Base-by-base conservation (phyloP, 192 early-diverging fungal genomes). In the Coemansia asiatica region DNA sequence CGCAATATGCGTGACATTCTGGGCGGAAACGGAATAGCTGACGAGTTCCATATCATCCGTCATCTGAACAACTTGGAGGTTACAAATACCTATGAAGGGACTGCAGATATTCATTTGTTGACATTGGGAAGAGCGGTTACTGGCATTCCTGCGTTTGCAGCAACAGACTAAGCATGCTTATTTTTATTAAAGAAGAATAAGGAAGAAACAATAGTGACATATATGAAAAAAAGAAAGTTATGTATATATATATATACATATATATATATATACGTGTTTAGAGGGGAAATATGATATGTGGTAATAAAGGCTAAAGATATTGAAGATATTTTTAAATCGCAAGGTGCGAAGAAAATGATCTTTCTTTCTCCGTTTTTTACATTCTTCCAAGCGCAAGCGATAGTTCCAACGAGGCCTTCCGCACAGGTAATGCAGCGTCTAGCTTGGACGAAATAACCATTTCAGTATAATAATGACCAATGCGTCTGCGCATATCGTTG, bases 1-100 rank as follows among this genome's bases (percentile, higher is more conserved):
- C 87, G 95, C 44, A 86, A 88, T 27, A 87, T 88, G 67, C 85
- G 96, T 63, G 96, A 98, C 63, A 88, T 97, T 79, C 83, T 98
- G 47, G 96, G 96, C 48, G 96, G 95, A 59, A 98, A 97, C 79
- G 95, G 95, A 29, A 94, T 97, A 68, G 87, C 86, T 50, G 95
- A 95, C 72, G 95, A 97, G 75, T 98, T 95, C 85, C 92, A 95
- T 66, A 93, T 98, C 58, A 98, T 98, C 69, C 85, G 94, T 40
- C 95, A 97, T 63, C 87, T 92, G 54, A 90, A 88, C 74, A 97
- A 97, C 78, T 84, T 97, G 21, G 93, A 94, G 62, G 90, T 92
- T 29, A 91, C 92, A 40, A 95, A 95, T 79, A 98, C 96, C 1
- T 98, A 98, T 70, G 96, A 98, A 77, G 96, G 95, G 29, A 98